Evolutionary conservation across 2,329 filamentous ascomycete genomes (phyloP).

Genomic region (Colletotrichum lupini): DNA sequence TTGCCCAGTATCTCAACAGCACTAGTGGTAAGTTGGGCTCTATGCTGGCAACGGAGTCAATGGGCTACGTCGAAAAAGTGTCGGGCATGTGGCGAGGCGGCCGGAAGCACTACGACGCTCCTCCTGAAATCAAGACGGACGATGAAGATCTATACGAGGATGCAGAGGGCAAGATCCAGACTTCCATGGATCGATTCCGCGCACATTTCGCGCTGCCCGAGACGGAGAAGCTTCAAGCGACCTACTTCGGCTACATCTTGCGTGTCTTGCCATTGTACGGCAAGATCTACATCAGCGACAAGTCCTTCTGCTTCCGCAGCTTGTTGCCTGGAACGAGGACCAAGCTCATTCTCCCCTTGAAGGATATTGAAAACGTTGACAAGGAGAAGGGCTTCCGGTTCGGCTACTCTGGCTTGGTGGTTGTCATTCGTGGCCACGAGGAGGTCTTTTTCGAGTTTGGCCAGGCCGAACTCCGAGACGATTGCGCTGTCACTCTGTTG

Average conservation of each 20-base stretch:
- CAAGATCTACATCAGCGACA: constrained; percentile 93
- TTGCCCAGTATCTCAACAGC: constrained; percentile 85
- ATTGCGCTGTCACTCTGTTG: constrained; percentile 85
- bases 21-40: constrained; percentile 85
- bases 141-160: constrained; percentile 65
- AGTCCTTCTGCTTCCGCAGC: constrained; percentile 92
- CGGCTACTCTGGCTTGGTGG: constrained; percentile 87
- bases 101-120: constrained; percentile 85
- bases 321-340: constrained; percentile 89
- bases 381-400: constrained; percentile 96
- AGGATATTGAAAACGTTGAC: constrained; percentile 90
- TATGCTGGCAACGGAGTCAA: constrained; percentile 87
- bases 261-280: constrained; percentile 92
- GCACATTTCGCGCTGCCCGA: constrained; percentile 90
- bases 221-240: constrained; percentile 84
- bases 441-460: constrained; percentile 97
- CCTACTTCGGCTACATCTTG: constrained; percentile 93
- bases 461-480: constrained; percentile 81
- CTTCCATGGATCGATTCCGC: constrained; percentile 84
- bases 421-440: constrained; percentile 94
- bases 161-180: constrained; percentile 72
- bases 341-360: constrained; percentile 90
- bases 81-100: constrained; percentile 97
- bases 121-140: constrained; percentile 61
- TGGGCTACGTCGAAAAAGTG: constrained; percentile 96